Conservation (phyloP, 305 asterid genomes). For the Solanum hybrid region DNA sequence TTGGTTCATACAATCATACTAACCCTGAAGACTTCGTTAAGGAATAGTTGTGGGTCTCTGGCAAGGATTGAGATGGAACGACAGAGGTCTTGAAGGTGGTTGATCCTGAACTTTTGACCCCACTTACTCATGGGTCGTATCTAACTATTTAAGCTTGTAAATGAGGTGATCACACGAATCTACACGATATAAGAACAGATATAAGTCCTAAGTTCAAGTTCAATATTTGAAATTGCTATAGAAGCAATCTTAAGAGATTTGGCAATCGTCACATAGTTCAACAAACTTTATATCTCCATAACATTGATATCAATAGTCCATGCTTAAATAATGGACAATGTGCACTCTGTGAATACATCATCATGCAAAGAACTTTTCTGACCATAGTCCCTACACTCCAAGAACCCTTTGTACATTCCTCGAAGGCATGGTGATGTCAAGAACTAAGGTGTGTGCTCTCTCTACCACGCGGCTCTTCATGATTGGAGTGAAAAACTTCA, state of each 20-base stretch:
- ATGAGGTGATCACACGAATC: not conserved
- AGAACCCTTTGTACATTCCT: not conserved
- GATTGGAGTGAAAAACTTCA: not conserved
- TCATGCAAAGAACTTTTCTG: not conserved
- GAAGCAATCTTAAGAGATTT: not conserved
- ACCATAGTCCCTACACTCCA: not conserved
- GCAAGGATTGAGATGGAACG: not conserved
- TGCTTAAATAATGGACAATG: not conserved
- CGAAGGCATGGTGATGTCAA: not conserved
- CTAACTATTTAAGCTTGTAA: not conserved
- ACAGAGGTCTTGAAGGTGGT: not conserved
- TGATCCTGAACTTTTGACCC: not conserved
- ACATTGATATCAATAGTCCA: not conserved
- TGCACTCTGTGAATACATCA: not conserved
- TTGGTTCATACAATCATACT: not conserved
- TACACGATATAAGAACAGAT: not conserved
- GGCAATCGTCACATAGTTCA: not conserved
- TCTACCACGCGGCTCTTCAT: not conserved
- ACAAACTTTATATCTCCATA: not conserved
- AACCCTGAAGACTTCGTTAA: not conserved
- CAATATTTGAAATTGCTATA: not conserved
- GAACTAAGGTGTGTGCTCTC: not conserved
- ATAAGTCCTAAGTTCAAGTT: not conserved
- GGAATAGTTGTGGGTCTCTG: not conserved
- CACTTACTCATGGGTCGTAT: not conserved